Evolutionary conservation across 2,329 filamentous ascomycete species (phyloP), one percentile per base, ranked within the genome.

Genomic region (Arthrobotrys sphaeroides): DNA sequence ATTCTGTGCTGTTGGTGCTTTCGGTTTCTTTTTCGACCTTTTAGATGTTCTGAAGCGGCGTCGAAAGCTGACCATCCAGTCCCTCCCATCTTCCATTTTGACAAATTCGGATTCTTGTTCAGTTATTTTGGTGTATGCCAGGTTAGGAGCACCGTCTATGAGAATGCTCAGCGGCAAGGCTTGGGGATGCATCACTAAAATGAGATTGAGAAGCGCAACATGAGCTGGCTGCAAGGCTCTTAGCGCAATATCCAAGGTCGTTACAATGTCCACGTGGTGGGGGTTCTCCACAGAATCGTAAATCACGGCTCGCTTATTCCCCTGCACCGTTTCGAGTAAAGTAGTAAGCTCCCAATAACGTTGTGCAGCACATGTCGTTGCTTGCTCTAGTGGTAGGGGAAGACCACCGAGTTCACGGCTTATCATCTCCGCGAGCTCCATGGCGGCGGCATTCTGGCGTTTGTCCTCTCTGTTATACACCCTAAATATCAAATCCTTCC

Each of bases 371-470:
- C 31, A 68, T 13, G 24, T 51, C 13, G 42, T 49, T 20, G 22
- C 40, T 49, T 59, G 51, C n/a, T 68, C 64, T 5, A 68, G 40
- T 12, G 51, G 40, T 9, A 68, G 28, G 3, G 51, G 64, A 2
- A 68, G 33, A 22, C 64, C 51, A 3, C 64, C 64, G 13, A 68
- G 51, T 13, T 68, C 40, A 9, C 28, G 38, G 18, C 42, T 68
- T 38, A 68, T 68, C 20, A 40, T 49, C n/a, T 59, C 49, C 2
- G 53, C 64, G 20, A 62, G 31, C 13, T 2, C 22, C 28, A 3
- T 2, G n/a, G 10, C 13, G n/a, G n/a, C n/a, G n/a, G n/a, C n/a
- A 51, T 10, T 51, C 33, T 26, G 9, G n/a, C 22, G 10, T 1
- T 36, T 24, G 1, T 42, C 49, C 12, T 43, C 3, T 10, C 18